Evolutionary conservation across 2,329 filamentous ascomycete genomes (phyloP).

Genomic region (Clonostachys solani): DNA sequence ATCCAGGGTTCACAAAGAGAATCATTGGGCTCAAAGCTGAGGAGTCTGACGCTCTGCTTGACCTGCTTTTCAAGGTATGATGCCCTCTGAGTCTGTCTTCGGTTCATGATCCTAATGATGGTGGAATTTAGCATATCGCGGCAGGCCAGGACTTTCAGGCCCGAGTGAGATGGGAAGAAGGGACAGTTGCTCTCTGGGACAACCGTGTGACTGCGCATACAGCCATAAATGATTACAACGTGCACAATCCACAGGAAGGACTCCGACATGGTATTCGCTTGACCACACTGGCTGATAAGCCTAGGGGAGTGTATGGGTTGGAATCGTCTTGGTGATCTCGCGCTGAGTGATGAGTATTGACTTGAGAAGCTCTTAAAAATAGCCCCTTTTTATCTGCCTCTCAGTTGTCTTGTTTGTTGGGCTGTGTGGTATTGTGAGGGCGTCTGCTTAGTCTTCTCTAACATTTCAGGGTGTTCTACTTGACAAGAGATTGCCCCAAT

Average conservation of each 20-base stretch:
- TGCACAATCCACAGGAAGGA: conserved; percentile 42
- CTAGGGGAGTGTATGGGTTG: conserved; percentile 16
- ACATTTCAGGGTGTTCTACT: no score
- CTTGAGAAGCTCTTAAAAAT: no score
- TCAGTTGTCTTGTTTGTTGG: no score
- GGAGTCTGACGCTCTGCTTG: conserved; percentile 64
- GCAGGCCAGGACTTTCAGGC: conserved; percentile 68
- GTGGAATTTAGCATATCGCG: conserved; percentile 44
- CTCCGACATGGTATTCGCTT: conserved; percentile 66
- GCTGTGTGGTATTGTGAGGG: no score
- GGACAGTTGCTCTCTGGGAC: conserved; percentile 67
- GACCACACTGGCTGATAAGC: conserved; percentile 67
- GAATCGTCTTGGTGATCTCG: no score
- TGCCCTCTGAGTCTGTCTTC: conserved; percentile 34
- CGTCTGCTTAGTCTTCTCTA: no score
- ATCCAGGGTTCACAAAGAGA: conserved; percentile 61
- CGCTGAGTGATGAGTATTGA: no score
- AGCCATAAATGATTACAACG: conserved; percentile 70
- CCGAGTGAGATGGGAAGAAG: conserved; percentile 65
- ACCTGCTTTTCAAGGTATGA: conserved; percentile 64
- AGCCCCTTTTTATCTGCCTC: no score
- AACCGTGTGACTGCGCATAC: conserved; percentile 73
- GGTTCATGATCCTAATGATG: conserved; percentile 32
- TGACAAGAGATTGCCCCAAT: no score
- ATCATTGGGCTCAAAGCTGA: conserved; percentile 67